These are phyloP conservation scores for Ustilago nuda DNA, from an alignment of 1,284 basidiomycete species.

Conservation along the genomic window DNA sequence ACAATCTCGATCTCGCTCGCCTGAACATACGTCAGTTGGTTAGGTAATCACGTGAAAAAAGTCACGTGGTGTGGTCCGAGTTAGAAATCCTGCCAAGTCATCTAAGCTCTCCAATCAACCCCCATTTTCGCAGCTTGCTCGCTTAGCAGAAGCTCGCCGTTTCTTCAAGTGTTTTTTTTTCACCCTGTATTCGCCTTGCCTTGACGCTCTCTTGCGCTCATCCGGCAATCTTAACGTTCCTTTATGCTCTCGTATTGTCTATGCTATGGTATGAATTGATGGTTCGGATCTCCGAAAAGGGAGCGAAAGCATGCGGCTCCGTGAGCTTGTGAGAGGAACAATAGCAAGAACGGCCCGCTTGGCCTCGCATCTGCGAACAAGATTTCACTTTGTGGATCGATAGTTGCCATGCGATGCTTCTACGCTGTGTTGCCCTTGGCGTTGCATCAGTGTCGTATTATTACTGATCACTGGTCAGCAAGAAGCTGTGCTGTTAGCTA, in stretches of 20 bases:
- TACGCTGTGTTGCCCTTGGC: background rate
- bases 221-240: too few species aligned
- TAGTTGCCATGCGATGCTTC: background rate
- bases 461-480: background rate
- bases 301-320: background rate
- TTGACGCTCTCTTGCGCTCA: background rate
- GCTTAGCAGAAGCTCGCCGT: too few species aligned
- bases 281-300: background rate
- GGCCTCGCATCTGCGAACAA: conserved; percentile 2
- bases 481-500: background rate
- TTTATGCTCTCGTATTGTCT: background rate
- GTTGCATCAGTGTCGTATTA: background rate
- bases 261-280: background rate
- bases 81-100: too few species aligned
- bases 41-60: background rate
- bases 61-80: too few species aligned
- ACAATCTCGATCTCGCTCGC: background rate
- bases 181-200: too few species aligned
- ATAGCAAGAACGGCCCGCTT: background rate
- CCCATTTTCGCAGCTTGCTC: too few species aligned
- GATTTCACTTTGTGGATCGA: background rate
- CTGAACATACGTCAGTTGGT: conserved; percentile 15
- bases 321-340: background rate
- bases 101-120: too few species aligned
- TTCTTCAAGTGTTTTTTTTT: too few species aligned